Conservation (phyloP, 2,329 filamentous ascomycete genomes). For the Calonectria fujianensis region DNA sequence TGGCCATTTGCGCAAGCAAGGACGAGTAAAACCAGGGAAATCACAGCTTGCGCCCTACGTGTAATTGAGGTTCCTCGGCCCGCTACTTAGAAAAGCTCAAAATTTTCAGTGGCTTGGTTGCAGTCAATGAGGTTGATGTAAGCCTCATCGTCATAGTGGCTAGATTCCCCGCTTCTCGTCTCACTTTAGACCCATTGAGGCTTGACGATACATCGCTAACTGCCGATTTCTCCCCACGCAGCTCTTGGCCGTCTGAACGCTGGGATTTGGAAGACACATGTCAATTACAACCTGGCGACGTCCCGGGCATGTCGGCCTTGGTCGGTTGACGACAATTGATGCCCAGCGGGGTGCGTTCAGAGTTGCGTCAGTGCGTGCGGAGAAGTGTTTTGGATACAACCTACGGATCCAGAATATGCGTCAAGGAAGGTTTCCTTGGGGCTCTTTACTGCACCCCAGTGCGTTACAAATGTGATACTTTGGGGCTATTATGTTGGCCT, state of each 20-base stretch:
- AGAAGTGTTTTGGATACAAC: constrained; percentile 27
- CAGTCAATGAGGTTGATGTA: constrained; percentile 13
- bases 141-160: constrained; percentile 28
- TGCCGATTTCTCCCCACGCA: constrained; percentile 8
- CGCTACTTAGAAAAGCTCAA: background rate
- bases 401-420: constrained; percentile 10
- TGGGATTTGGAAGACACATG: constrained; percentile 20
- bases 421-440: background rate
- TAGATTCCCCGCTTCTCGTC: constrained; percentile 22
- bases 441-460: constrained; percentile 15
- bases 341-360: constrained; percentile 1
- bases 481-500: constrained; percentile 8
- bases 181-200: constrained; percentile 16
- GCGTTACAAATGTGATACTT: constrained; percentile 20
- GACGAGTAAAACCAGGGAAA: background rate
- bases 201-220: constrained; percentile 9
- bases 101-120: constrained; percentile 9
- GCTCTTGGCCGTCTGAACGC: background rate
- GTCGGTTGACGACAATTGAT: constrained; percentile 16
- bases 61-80: background rate
- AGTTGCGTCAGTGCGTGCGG: constrained; percentile 20
- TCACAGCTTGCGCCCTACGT: background rate
- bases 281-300: constrained; percentile 5
- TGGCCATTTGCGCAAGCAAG: background rate
- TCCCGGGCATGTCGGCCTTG: background rate